phyloP scores from a whole-genome alignment of 2,329 filamentous ascomycete species.

The Aspergillus sp. region DNA sequence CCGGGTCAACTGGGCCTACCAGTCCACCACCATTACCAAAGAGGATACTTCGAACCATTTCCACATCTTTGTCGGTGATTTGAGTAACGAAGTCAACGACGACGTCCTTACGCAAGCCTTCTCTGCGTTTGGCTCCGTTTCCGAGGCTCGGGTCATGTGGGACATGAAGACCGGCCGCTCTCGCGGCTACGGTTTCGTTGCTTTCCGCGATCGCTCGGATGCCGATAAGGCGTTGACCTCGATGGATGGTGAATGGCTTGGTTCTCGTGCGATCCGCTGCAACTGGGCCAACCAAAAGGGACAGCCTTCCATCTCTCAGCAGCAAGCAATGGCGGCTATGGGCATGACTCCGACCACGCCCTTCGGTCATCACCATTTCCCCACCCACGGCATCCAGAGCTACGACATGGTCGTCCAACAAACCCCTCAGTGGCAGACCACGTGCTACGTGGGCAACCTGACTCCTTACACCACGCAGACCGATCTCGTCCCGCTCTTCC shows the following conservation, averaged over 20 bases:
- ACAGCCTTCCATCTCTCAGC: constrained; percentile 97
- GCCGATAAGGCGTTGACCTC: constrained; percentile 94
- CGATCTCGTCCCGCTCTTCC: constrained; percentile 95
- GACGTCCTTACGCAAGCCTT: constrained; percentile 92
- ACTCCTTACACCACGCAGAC: constrained; percentile 97
- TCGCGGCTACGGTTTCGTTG: constrained; percentile 95
- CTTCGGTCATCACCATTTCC: constrained; percentile 96
- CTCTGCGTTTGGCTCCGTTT: constrained; percentile 91
- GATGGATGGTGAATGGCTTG: constrained; percentile 99
- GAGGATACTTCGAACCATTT: constrained; percentile 98
- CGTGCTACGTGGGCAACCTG: constrained; percentile 95
- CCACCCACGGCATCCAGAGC: constrained; percentile 92
- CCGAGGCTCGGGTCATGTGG: constrained; percentile 99
- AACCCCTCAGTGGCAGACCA: constrained; percentile 97
- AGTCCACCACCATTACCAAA: constrained; percentile 90
- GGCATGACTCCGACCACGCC: constrained; percentile 97
- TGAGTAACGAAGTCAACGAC: constrained; percentile 98
- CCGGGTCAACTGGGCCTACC: constrained; percentile 98
- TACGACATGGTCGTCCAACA: constrained; percentile 96
- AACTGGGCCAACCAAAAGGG: constrained; percentile 99
- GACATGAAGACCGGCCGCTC: constrained; percentile 99
- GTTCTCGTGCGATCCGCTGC: constrained; percentile 95
- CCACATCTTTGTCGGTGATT: constrained; percentile 96
- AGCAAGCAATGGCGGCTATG: constrained; percentile 95
- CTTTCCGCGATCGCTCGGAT: constrained; percentile 89